Base-by-base conservation (phyloP, 805 yeast genomes). In the Lachancea kluyveri region DNA sequence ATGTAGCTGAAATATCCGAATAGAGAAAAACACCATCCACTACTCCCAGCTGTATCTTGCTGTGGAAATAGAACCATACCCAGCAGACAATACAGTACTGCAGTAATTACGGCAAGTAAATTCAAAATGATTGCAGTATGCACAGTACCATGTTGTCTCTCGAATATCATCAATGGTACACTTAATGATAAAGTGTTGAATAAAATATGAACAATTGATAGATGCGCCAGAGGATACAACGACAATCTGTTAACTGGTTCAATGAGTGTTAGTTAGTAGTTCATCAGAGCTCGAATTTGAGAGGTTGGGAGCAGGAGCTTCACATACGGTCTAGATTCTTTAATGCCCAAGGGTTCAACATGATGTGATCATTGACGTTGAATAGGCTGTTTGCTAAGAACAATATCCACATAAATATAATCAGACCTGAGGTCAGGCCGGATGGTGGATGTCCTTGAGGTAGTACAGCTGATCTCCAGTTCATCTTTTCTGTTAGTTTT, bases 71-170 rank as follows among this genome's bases (percentile, higher is more conserved):
- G 59, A 1, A 60, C 24, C 4, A 48, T 40, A 1, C 65, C 64
- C 4, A 73, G 50, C 6, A 72, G 16, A 43, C 80, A 70, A 57
- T 71, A 79, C 26, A 73, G 70, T 23, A 84, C 48, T 4, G 81
- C 95, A 2, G 90, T 69, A 4, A 74, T 55, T 1, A 79, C 76
- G 2, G 94, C 83, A 29, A 80, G 57, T 16, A 82, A 49, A 52
- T 85, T 86, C 35, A 87, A 62, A 10, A 86, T 77, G 27, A 87
- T 65, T 4, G 94, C 95, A 4, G 95, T 81, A 55, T 84, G 74
- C 3, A 86, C 80, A 0, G 96, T 85, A 5, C 96, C 96, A 48
- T 84, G 79, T 14, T 59, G 52, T 35, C 67, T 61, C 62, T 86
- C 96, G 55, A 78, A 86, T 31, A 66, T 64, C 8, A 78, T 63